Conservation (phyloP, 305 asterid species). For the Stenogyne calaminthoides region DNA sequence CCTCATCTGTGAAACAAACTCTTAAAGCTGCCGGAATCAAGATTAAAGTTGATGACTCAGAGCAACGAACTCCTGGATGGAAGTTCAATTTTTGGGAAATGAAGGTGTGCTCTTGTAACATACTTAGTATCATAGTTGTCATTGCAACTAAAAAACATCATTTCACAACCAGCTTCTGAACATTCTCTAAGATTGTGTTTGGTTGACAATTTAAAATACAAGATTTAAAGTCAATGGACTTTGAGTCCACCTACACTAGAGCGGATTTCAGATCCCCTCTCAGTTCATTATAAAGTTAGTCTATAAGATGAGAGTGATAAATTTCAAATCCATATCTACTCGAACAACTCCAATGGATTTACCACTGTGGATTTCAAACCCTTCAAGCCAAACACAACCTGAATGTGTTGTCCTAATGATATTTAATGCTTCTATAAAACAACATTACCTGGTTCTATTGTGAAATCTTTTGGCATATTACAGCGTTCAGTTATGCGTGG, state of each 20-base stretch:
- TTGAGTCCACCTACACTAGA: background rate
- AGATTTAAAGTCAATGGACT: background rate
- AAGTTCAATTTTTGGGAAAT: constrained; percentile 97
- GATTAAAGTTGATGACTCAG: constrained; percentile 85
- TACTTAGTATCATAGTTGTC: constrained; percentile 9
- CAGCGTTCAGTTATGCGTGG: constrained; percentile 5
- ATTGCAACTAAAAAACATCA: constrained; percentile 11
- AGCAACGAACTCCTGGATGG: constrained; percentile 99
- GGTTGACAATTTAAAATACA: background rate
- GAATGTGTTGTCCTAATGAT: constrained; percentile 4
- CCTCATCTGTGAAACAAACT: constrained; percentile 66
- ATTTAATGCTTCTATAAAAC: constrained; percentile 14
- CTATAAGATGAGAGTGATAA: background rate
- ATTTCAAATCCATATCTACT: background rate
- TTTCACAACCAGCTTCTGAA: constrained; percentile 10
- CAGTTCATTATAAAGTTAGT: background rate
- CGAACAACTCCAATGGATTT: background rate
- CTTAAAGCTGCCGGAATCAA: constrained; percentile 77
- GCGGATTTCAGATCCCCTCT: background rate
- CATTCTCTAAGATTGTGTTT: background rate
- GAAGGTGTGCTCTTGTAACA: constrained; percentile 61
- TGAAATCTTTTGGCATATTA: constrained; percentile 2
- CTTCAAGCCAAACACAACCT: background rate
- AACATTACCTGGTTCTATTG: background rate
- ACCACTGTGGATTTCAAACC: background rate